A percentile compares a stretch with the other conserved stretches of the same genome.
Conservation (phyloP, 2,329 filamentous ascomycete species). For the Fusarium anguioides region DNA sequence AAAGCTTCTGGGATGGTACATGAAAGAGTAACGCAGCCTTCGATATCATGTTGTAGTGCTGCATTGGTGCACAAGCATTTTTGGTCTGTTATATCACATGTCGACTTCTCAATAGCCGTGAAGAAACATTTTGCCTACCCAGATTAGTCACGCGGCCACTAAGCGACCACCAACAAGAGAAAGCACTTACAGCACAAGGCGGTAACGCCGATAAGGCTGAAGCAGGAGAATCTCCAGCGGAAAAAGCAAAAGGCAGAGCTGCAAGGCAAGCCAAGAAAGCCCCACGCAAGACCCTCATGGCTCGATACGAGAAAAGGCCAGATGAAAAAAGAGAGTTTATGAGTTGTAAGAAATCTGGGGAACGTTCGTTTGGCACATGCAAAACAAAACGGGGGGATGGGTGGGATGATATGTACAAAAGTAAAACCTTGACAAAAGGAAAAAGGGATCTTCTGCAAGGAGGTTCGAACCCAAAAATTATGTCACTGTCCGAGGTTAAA, state of each 20-base stretch:
- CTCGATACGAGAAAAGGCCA: no score
- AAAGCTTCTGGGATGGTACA: slow-evolving; percentile 50
- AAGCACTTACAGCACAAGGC: slow-evolving; percentile 48
- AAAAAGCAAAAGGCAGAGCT: slow-evolving; percentile 9
- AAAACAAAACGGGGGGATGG: background rate
- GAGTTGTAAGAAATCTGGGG: background rate
- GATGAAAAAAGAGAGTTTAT: background rate
- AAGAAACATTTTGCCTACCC: slow-evolving; percentile 45
- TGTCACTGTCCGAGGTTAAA: background rate
- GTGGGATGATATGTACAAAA: slow-evolving; percentile 1
- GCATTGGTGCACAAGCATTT: slow-evolving; percentile 49
- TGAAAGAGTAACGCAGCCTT: slow-evolving; percentile 43
- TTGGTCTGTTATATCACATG: slow-evolving; percentile 43
- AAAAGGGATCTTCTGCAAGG: background rate
- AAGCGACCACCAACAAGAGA: background rate
- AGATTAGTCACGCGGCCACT: background rate
- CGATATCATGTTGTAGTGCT: slow-evolving; percentile 40
- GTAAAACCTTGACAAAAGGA: background rate
- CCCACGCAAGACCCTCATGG: slow-evolving; percentile 14
- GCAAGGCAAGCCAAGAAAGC: slow-evolving; percentile 14
- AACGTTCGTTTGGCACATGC: background rate
- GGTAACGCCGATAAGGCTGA: slow-evolving; percentile 41
- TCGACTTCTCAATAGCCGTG: slow-evolving; percentile 39
- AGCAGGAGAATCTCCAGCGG: background rate
- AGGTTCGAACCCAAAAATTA: background rate